phyloP scores from a whole-genome alignment of 2,329 filamentous ascomycete genomes.

The Pseudogymnoascus sp. region DNA sequence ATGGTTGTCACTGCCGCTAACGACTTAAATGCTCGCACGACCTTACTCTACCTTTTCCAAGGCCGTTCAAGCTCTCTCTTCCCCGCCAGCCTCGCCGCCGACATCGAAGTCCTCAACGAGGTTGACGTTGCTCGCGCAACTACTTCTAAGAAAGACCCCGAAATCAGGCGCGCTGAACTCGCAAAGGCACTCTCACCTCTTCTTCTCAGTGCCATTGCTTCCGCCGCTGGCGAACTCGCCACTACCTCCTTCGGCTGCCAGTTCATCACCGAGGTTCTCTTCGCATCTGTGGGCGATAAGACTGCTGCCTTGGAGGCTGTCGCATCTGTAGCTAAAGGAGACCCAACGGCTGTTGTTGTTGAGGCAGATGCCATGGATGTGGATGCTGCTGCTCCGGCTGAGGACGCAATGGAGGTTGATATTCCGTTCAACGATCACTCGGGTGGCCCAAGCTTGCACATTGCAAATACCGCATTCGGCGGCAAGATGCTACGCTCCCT shows the following conservation, averaged over 20 bases:
- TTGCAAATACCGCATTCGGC: constrained; percentile 54
- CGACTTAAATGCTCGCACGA: constrained; percentile 56
- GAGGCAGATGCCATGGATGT: constrained; percentile 34
- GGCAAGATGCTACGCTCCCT: constrained; percentile 87
- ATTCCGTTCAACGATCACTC: constrained; percentile 20
- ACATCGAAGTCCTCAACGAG: constrained; percentile 67
- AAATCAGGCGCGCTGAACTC: constrained; percentile 67
- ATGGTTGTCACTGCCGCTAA: constrained; percentile 59
- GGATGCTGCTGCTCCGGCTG: constrained; percentile 15
- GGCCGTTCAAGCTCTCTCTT: constrained; percentile 55
- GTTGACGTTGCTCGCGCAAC: constrained; percentile 70
- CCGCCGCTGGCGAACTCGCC: constrained; percentile 60
- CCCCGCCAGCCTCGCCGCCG: constrained; percentile 53
- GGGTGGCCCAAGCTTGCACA: constrained; percentile 38
- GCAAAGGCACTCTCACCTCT: constrained; percentile 65
- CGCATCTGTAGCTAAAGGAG: constrained; percentile 54
- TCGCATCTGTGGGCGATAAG: constrained; percentile 71
- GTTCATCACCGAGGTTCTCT: constrained; percentile 73
- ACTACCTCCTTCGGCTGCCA: constrained; percentile 78
- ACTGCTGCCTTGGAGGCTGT: constrained; percentile 63
- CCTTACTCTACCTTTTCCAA: constrained; percentile 77
- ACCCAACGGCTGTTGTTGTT: constrained; percentile 35
- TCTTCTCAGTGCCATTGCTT: constrained; percentile 65
- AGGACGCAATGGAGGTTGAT: constrained; percentile 11
- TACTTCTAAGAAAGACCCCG: constrained; percentile 89